These are phyloP conservation scores for Infundibulicybe gibba DNA, from an alignment of 768 basidiomycete species.

Conservation along the genomic window DNA sequence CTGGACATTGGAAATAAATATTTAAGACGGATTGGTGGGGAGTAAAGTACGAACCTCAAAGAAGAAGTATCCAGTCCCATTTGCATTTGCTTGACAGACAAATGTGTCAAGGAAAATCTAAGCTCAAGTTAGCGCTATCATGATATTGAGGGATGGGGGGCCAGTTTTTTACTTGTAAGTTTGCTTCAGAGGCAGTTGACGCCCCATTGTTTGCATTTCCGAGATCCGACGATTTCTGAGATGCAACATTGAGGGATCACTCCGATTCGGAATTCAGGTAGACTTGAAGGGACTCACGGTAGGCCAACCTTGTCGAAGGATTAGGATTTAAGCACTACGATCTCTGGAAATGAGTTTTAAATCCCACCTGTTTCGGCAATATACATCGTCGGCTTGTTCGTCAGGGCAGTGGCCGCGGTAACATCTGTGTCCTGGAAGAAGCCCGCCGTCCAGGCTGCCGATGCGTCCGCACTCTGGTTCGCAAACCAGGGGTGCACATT, in stretches of 20 bases:
- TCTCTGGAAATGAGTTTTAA: not conserved
- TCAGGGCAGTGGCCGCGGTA: slow-evolving; percentile 42
- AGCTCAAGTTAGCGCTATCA: slow-evolving; percentile 6
- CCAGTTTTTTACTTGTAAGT: slow-evolving; percentile 46
- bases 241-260: not conserved
- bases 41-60: slow-evolving; percentile 55
- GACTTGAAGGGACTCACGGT: slow-evolving; percentile 35
- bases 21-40: not conserved
- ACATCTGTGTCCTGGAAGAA: slow-evolving; percentile 78
- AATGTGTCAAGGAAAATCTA: slow-evolving; percentile 84
- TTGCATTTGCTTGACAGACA: slow-evolving; percentile 81
- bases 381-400: slow-evolving; percentile 77
- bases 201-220: slow-evolving; percentile 65
- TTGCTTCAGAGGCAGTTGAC: slow-evolving; percentile 53
- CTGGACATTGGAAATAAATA: slow-evolving; percentile 3
- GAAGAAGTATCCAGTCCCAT: slow-evolving; percentile 85
- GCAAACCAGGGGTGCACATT: slow-evolving; percentile 97
- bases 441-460: slow-evolving; percentile 76
- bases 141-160: not conserved
- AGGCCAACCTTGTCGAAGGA: slow-evolving; percentile 44
- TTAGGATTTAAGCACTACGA: not conserved
- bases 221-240: slow-evolving; percentile 55
- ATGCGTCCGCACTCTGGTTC: slow-evolving; percentile 59
- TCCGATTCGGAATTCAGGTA: not conserved
- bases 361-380: slow-evolving; percentile 86